A percentile compares a stretch with the other conserved stretches of the same genome.
Evolutionary conservation across 441 rosid genomes (phyloP).

Genomic region (Gossypium davidsonii): DNA sequence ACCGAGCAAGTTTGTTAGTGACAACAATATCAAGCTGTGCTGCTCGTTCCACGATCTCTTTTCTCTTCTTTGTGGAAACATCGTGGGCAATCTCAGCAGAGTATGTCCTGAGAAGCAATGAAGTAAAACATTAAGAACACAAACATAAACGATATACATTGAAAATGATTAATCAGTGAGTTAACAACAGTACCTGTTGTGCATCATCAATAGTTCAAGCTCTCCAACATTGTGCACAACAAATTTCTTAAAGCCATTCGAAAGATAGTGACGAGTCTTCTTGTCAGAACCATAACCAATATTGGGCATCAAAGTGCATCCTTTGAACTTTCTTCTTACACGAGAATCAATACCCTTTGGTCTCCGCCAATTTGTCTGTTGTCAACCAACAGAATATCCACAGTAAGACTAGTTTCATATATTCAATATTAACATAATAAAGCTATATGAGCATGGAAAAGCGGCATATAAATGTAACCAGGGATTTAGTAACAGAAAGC

Average conservation of each 20-base stretch:
- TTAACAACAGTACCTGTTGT: slow-evolving; percentile 49
- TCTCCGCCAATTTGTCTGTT: slow-evolving; percentile 73
- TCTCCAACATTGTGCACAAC: slow-evolving; percentile 65
- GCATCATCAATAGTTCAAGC: slow-evolving; percentile 89
- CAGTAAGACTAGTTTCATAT: neutral
- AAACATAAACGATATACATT: neutral
- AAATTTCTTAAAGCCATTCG: slow-evolving; percentile 84
- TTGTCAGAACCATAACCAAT: slow-evolving; percentile 84
- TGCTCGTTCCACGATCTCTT: slow-evolving; percentile 75
- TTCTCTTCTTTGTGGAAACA: slow-evolving; percentile 64
- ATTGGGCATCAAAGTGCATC: slow-evolving; percentile 85
- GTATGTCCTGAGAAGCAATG: slow-evolving; percentile 44
- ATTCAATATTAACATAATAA: neutral
- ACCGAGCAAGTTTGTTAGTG: slow-evolving; percentile 55
- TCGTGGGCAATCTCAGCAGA: slow-evolving; percentile 84
- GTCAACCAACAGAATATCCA: neutral
- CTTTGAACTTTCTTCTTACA: slow-evolving; percentile 83
- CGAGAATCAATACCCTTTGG: slow-evolving; percentile 90
- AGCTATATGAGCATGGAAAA: neutral
- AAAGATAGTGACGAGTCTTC: slow-evolving; percentile 76
- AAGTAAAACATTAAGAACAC: neutral
- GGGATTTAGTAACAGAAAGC: slow-evolving; percentile 76
- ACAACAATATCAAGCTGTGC: slow-evolving; percentile 72
- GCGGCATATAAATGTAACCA: slow-evolving; percentile 35
- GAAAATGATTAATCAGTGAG: no score